phyloP scores from a whole-genome alignment of 2,329 filamentous ascomycete species.

The Biscogniauxia sp. region DNA sequence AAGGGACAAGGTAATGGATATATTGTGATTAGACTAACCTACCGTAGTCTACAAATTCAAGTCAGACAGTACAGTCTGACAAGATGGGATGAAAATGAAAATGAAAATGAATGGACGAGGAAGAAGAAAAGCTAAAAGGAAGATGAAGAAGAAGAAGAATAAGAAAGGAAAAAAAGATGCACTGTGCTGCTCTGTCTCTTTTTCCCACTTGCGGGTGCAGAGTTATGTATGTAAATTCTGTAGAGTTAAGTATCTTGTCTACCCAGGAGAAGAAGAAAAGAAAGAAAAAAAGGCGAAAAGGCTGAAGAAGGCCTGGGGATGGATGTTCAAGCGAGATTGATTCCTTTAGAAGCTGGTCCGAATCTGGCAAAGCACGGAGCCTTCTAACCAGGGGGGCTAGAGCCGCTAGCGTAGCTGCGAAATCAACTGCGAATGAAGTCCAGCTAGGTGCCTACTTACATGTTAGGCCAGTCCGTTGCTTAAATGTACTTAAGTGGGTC shows the following conservation, averaged over 20 bases:
- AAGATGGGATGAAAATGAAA: not conserved
- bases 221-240: too few relatives aligned
- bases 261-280: too few relatives aligned
- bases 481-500: not conserved
- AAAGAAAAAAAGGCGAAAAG: not conserved
- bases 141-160: not conserved
- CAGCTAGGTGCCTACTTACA: not conserved
- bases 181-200: not conserved
- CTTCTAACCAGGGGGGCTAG: constrained; percentile 17
- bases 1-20: not conserved
- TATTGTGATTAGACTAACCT: not conserved
- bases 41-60: not conserved
- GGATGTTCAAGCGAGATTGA: not conserved
- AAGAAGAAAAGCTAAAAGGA: not conserved
- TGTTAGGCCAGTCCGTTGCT: not conserved
- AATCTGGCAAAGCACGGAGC: constrained; percentile 19
- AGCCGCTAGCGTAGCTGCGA: constrained; percentile 18
- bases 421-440: constrained; percentile 3
- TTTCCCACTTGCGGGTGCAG: too few relatives aligned
- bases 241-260: too few relatives aligned
- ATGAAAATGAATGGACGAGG: not conserved
- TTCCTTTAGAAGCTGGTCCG: not conserved
- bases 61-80: not conserved
- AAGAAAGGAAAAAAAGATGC: not conserved
- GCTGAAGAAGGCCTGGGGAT: not conserved